phyloP scores from a whole-genome alignment of 371 early-diverging fungal genomes.

The Cokeromyces recurvatus region DNA sequence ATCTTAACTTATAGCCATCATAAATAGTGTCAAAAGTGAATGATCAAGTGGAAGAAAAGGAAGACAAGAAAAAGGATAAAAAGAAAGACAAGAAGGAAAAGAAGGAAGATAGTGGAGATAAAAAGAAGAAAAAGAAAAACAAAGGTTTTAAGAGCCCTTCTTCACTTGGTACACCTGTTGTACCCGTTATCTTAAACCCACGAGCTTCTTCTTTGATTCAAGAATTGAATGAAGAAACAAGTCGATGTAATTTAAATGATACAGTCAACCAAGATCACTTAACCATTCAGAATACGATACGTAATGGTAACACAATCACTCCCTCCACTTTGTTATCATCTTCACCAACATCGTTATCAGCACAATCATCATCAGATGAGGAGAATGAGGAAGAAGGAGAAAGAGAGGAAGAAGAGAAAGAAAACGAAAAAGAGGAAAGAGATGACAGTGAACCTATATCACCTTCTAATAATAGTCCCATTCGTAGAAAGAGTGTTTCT shows the following conservation, averaged over 20 bases:
- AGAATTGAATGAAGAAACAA: neutral
- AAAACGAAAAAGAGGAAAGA: neutral
- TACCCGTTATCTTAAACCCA: constrained; percentile 11
- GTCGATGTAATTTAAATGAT: neutral
- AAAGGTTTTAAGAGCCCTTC: constrained; percentile 12
- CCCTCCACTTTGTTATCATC: neutral
- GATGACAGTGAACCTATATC: constrained; percentile 4
- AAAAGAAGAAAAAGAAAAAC: constrained; percentile 10
- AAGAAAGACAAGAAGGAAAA: constrained; percentile 14
- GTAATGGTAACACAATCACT: constrained; percentile 5
- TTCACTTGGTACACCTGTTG: constrained; percentile 17
- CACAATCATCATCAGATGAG: neutral
- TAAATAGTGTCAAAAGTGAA: no score
- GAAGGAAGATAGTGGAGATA: constrained; percentile 5
- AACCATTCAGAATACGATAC: constrained; percentile 20
- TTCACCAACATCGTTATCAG: no score
- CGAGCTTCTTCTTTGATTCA: neutral
- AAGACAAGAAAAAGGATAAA: constrained; percentile 18
- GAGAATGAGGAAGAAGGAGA: neutral
- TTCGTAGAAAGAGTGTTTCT: constrained; percentile 12
- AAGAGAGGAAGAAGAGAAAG: no score
- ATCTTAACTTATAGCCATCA: no score
- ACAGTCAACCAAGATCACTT: constrained; percentile 9
- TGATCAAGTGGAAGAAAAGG: constrained; percentile 17
- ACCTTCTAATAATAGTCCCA: neutral